These are phyloP conservation scores for Conidiobolus incongruus DNA, from an alignment of 371 early-diverging fungal species.

Conservation along the genomic window DNA sequence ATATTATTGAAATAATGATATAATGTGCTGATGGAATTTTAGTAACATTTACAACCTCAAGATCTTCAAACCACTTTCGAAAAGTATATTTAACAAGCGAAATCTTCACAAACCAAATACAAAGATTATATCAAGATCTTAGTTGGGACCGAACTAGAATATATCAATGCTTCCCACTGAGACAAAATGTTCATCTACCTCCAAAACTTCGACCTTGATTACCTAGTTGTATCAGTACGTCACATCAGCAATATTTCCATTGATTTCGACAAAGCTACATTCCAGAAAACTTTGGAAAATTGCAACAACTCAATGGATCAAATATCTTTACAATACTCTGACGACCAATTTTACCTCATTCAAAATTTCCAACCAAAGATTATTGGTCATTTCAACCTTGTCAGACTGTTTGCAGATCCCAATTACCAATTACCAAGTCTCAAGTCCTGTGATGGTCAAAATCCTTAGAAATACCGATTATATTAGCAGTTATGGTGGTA, in stretches of 20 bases:
- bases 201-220: conserved; percentile 24
- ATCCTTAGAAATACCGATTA: conserved; percentile 68
- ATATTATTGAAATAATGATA: too few relatives aligned
- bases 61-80: conserved; percentile 28
- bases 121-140: conserved; percentile 33
- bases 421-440: conserved; percentile 9
- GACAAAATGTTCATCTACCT: conserved; percentile 6
- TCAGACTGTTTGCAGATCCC: conserved; percentile 37
- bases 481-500: conserved; percentile 49
- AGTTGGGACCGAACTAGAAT: conserved; percentile 82
- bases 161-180: conserved; percentile 20
- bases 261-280: conserved; percentile 49
- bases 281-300: conserved; percentile 18
- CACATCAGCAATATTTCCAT: conserved; percentile 60
- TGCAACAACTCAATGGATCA: conserved; percentile 4
- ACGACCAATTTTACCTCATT: conserved; percentile 62
- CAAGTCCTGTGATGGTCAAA: conserved; percentile 20
- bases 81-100: conserved; percentile 41
- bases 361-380: conserved; percentile 41
- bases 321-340: conserved; percentile 47
- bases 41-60: conserved; percentile 30
- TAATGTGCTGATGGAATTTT: too few relatives aligned
- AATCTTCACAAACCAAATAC: conserved; percentile 33
- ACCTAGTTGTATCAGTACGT: conserved; percentile 85
- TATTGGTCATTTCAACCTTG: conserved; percentile 85